A percentile compares a stretch with the other conserved stretches of the same genome.
Evolutionary conservation across 2,329 filamentous ascomycete species (phyloP).

Genomic region (Alternaria rosae): DNA sequence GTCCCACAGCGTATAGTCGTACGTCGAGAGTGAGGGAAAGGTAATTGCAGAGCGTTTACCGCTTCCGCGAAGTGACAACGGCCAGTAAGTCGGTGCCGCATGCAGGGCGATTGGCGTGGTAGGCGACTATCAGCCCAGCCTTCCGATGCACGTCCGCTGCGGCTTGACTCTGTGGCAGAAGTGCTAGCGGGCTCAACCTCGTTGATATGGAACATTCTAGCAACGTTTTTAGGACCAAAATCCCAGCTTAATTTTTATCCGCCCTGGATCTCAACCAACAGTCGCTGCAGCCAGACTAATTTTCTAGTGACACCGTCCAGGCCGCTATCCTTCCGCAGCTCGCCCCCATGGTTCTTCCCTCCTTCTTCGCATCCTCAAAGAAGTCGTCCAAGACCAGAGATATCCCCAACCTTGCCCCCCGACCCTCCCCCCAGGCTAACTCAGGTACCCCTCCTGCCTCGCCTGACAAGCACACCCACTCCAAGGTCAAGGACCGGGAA

Average conservation of each 20-base stretch:
- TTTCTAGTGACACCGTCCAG: slow-evolving; percentile 39
- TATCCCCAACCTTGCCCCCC: slow-evolving; percentile 32
- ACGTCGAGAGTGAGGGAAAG: not conserved
- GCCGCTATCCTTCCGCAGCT: slow-evolving; percentile 26
- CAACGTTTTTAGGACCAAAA: slow-evolving; percentile 32
- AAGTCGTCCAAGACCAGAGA: slow-evolving; percentile 42
- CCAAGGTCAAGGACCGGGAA: slow-evolving; percentile 43
- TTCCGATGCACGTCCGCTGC: slow-evolving; percentile 30
- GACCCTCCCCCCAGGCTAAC: slow-evolving; percentile 27
- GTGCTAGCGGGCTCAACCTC: slow-evolving; percentile 26
- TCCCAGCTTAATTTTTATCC: slow-evolving; percentile 34
- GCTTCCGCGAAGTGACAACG: not conserved
- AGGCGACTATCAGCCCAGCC: slow-evolving; percentile 27
- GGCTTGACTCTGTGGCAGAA: slow-evolving; percentile 27
- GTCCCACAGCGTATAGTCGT: not conserved
- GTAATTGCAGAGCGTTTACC: not conserved
- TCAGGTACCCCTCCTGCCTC: slow-evolving; percentile 47
- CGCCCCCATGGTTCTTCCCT: slow-evolving; percentile 49
- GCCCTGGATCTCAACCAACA: slow-evolving; percentile 38
- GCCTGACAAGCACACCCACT: slow-evolving; percentile 48
- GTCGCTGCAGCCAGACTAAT: slow-evolving; percentile 38
- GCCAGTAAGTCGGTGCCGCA: not conserved
- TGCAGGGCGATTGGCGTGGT: slow-evolving; percentile 19
- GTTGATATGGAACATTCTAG: slow-evolving; percentile 44
- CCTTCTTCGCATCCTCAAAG: slow-evolving; percentile 48